phyloP scores from a whole-genome alignment of 2,329 filamentous ascomycete species.

The Botrytis galanthina region DNA sequence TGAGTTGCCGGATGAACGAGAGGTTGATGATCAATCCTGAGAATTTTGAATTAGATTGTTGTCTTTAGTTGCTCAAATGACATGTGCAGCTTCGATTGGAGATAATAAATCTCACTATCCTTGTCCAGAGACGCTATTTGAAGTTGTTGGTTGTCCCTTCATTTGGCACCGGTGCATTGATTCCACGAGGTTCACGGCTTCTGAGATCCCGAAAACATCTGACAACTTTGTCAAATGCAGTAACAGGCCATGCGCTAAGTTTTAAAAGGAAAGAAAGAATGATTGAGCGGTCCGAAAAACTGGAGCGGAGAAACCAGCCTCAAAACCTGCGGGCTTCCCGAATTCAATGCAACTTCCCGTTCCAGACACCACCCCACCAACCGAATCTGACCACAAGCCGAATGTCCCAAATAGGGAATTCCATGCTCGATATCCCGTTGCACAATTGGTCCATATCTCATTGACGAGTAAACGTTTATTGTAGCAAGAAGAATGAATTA shows the following conservation, averaged over 20 bases:
- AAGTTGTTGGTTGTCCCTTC: background rate
- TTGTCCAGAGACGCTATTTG: background rate
- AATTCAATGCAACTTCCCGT: background rate
- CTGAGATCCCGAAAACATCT: background rate
- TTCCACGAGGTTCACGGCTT: background rate
- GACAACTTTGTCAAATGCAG: background rate
- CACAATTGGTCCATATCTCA: too few species aligned
- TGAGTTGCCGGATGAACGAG: too few species aligned
- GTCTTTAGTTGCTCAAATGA: background rate
- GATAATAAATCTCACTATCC: background rate
- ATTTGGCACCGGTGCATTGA: background rate
- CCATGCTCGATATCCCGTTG: too few species aligned
- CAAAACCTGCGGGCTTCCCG: background rate
- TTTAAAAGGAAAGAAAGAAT: background rate
- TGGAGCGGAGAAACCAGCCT: background rate
- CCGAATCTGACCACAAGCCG: background rate
- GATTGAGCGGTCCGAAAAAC: too few species aligned
- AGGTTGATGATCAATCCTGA: background rate
- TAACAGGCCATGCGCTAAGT: background rate
- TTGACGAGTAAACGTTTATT: too few species aligned
- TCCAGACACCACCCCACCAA: background rate
- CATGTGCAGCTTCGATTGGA: background rate
- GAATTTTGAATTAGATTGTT: background rate
- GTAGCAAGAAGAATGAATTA: too few species aligned
- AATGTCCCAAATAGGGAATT: background rate